Evolutionary conservation across 140 eudicot species (phyloP), one percentile per base, ranked within the genome.

Genomic region (Senecio squalidus): DNA sequence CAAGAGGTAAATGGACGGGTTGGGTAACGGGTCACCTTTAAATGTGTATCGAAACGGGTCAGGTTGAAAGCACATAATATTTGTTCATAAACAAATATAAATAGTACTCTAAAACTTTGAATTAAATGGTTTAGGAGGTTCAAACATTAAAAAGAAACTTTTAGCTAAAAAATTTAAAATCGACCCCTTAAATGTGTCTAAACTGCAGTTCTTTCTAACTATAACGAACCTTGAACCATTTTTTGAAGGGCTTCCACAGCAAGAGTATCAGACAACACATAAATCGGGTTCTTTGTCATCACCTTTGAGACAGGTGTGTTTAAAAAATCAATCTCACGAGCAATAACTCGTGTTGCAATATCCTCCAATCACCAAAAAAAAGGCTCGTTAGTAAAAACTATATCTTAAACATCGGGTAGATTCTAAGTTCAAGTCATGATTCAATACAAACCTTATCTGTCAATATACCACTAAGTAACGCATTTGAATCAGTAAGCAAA

Each of bases 231-330:
- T 77, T 84, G 86, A 25, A 92, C 98, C 98, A 92, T 92, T 71
- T 92, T 92, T 66, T 92, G 98, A 69, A 87, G 74, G 70, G 98
- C 98, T 61, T 92, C 98, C 28, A 87, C 98, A 41, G 96, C 98
- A 58, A 87, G 95, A 9, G 80, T 79, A 72, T 92, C 96, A 21
- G 98, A 84, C 36, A 75, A 69, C 49, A 92, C 96, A 76, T 87
- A 92, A 20, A 80, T 82, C 5, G 98, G 96, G 62, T 92, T 87
- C 80, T 76, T 92, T 39, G 98, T 92, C 98, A 92, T 92, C 53
- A 87, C 96, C 62, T 81, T 87, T 54, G 95, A 81, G 43, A 82
- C 93, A 15, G 95, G 96, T 14, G 95, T 92, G 47, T 75, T 92
- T 78, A 79, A 77, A 62, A 73, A 84, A 79, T 88, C 78, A 28